Conservation (phyloP, 495 filamentous ascomycete species). For the Tuber umbilicatum region DNA sequence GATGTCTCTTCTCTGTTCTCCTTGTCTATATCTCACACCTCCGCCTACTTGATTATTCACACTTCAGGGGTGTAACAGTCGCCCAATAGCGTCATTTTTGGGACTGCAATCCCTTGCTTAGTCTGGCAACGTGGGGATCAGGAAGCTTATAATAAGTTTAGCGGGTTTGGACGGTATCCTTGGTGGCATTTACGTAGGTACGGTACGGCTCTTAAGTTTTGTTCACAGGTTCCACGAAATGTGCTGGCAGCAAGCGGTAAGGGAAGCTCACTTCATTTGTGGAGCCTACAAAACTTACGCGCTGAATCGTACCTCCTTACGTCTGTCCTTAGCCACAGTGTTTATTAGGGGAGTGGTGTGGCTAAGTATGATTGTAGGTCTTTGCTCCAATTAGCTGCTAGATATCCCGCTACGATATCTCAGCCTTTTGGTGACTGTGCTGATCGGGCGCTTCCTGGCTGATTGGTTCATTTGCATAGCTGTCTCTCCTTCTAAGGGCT, state of each 20-base stretch:
- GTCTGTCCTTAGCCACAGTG: neutral
- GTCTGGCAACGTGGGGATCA: slow-evolving; percentile 19
- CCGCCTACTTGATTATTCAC: slow-evolving; percentile 8
- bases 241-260: no score
- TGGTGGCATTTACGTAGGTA: slow-evolving; percentile 35
- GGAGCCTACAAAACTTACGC: no score
- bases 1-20: slow-evolving; percentile 15
- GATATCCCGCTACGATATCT: slow-evolving; percentile 21
- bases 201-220: no score
- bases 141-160: slow-evolving; percentile 29
- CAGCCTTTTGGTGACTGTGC: slow-evolving; percentile 12
- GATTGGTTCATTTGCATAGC: slow-evolving; percentile 25
- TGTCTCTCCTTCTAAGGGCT: slow-evolving; percentile 19
- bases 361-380: slow-evolving; percentile 17
- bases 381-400: slow-evolving; percentile 32
- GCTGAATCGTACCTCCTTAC: no score
- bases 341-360: neutral
- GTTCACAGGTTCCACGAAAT: no score
- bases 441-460: slow-evolving; percentile 28
- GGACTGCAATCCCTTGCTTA: slow-evolving; percentile 32
- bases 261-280: no score
- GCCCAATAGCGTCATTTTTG: slow-evolving; percentile 25
- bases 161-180: slow-evolving; percentile 32
- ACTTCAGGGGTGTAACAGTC: slow-evolving; percentile 5
- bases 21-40: slow-evolving; percentile 4